Evolutionary conservation across 2,329 filamentous ascomycete species (phyloP).

Genomic region (Aspergillus sp.): DNA sequence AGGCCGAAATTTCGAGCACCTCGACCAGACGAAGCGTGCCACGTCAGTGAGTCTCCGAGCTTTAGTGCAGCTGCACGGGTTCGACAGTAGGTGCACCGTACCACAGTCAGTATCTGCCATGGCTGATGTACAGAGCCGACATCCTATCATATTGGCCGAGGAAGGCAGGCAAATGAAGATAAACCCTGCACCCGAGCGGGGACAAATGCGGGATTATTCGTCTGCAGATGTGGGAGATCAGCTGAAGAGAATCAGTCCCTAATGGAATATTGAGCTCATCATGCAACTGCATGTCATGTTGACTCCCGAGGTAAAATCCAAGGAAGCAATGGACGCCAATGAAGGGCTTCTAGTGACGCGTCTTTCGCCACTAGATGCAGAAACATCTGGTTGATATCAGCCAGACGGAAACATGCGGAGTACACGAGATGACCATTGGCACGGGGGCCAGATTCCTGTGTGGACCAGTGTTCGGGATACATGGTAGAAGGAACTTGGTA

Average conservation of each 20-base stretch:
- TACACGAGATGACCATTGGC: slow-evolving; percentile 21
- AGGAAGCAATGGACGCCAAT: slow-evolving; percentile 32
- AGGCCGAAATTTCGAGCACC: slow-evolving; percentile 25
- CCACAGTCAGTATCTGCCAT: slow-evolving; percentile 37
- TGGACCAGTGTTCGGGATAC: slow-evolving; percentile 10
- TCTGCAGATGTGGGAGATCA: slow-evolving; percentile 46
- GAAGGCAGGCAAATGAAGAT: slow-evolving; percentile 28
- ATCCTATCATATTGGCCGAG: slow-evolving; percentile 36
- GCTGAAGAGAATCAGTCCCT: slow-evolving; percentile 40
- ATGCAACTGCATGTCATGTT: slow-evolving; percentile 19
- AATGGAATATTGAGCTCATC: slow-evolving; percentile 22
- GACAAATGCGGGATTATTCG: slow-evolving; percentile 39
- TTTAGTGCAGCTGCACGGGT: slow-evolving; percentile 43
- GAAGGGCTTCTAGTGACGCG: slow-evolving; percentile 33
- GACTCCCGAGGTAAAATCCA: slow-evolving; percentile 15
- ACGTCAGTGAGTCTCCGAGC: slow-evolving; percentile 45
- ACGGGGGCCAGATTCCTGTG: slow-evolving; percentile 17
- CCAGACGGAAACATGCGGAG: slow-evolving; percentile 34
- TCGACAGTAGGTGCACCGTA: slow-evolving; percentile 36
- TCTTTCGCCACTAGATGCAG: slow-evolving; percentile 33
- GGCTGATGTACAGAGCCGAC: slow-evolving; percentile 30
- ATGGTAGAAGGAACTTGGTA: slow-evolving; percentile 18
- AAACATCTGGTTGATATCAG: slow-evolving; percentile 29
- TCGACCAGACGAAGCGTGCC: slow-evolving; percentile 40
- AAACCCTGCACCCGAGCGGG: slow-evolving; percentile 41